Conservation (phyloP, 2,329 filamentous ascomycete species). For the Trichoderma sp. region DNA sequence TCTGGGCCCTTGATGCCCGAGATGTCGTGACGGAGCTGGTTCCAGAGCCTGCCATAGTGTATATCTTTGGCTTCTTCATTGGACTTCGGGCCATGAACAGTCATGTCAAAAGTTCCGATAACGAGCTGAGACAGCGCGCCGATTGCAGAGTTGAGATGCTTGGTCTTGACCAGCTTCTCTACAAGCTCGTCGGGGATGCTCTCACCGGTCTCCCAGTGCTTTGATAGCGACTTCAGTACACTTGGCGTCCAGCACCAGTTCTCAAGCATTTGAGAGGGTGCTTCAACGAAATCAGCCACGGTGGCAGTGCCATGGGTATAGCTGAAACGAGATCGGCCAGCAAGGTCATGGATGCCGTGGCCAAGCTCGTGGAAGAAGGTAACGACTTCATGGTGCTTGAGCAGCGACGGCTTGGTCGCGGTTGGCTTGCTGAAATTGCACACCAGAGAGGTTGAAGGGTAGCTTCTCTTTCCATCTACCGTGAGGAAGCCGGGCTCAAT, state of each 20-base stretch:
- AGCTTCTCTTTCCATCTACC: conserved; percentile 68
- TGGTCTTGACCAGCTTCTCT: conserved; percentile 71
- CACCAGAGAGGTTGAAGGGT: conserved; percentile 76
- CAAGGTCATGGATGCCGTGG: conserved; percentile 69
- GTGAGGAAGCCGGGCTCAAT: conserved; percentile 70
- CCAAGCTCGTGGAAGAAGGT: conserved; percentile 80
- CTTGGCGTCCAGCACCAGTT: conserved; percentile 74
- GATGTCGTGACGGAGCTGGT: conserved; percentile 70
- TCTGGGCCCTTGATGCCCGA: conserved; percentile 74
- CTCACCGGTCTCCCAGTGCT: conserved; percentile 70
- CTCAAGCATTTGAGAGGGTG: conserved; percentile 72
- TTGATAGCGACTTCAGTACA: conserved; percentile 66
- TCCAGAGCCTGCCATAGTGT: conserved; percentile 68
- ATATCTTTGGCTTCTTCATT: conserved; percentile 68
- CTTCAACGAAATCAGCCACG: conserved; percentile 70
- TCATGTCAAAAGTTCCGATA: conserved; percentile 84
- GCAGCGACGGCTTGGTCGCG: conserved; percentile 70
- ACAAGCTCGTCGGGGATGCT: conserved; percentile 75
- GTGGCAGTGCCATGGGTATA: conserved; percentile 69
- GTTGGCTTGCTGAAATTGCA: conserved; percentile 87
- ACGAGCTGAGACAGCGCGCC: conserved; percentile 78
- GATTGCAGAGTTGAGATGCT: conserved; percentile 78
- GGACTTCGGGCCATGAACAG: conserved; percentile 69
- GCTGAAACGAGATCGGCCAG: conserved; percentile 62
- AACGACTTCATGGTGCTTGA: conserved; percentile 82